Conservation (phyloP, 352 stramenopile species). For the Pythium brachiatum region DNA sequence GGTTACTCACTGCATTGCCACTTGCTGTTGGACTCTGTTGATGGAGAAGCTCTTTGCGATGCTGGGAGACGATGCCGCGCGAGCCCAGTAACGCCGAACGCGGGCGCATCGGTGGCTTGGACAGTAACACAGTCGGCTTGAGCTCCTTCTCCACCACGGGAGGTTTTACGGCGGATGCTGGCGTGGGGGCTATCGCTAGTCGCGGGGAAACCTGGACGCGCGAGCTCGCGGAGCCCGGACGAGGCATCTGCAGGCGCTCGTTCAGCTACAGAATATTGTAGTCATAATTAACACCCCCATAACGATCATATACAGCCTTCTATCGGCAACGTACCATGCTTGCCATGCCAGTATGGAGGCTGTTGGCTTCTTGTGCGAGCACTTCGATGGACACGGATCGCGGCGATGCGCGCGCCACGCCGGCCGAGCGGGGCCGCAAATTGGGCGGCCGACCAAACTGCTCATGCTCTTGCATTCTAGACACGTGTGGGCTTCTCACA, state of each 20-base stretch:
- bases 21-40: background rate
- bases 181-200: background rate
- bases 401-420: constrained; percentile 13
- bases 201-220: background rate
- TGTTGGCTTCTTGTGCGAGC: constrained; percentile 22
- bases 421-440: constrained; percentile 47
- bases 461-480: constrained; percentile 32
- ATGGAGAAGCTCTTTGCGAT: constrained; percentile 7
- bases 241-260: constrained; percentile 43
- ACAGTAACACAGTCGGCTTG: constrained; percentile 15
- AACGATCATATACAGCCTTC: background rate
- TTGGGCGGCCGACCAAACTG: constrained; percentile 50
- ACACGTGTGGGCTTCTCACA: background rate
- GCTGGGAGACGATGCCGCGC: constrained; percentile 10
- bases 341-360: constrained; percentile 1
- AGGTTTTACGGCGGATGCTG: background rate
- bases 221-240: constrained; percentile 28
- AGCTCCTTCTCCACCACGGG: background rate
- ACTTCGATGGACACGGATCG: constrained; percentile 20
- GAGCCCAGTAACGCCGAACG: constrained; percentile 13
- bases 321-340: background rate
- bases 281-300: background rate
- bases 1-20: background rate
- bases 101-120: constrained; percentile 23
- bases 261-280: constrained; percentile 36